Conservation (phyloP, 345 rosid genomes). For the Mallotus nudiflorus region DNA sequence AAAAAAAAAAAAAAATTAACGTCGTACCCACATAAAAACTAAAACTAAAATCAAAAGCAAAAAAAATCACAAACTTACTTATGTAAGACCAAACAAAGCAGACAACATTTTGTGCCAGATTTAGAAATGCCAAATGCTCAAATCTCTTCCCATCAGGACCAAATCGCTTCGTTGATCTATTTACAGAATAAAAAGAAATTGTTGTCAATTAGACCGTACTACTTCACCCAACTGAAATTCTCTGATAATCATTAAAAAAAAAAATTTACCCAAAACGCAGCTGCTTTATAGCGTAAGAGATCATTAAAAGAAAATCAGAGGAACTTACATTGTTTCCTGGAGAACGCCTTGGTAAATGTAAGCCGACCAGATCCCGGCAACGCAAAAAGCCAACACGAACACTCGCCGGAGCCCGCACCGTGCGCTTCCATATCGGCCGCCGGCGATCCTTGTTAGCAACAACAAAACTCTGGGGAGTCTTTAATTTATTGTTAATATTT, state of each 20-base stretch:
- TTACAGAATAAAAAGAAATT: neutral
- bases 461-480: neutral
- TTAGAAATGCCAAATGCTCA: slow-evolving; percentile 85
- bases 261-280: too few species aligned
- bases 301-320: neutral
- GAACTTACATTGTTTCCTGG: slow-evolving; percentile 83
- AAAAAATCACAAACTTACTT: slow-evolving; percentile 59
- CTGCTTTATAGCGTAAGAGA: too few species aligned
- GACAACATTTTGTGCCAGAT: slow-evolving; percentile 87
- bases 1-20: neutral
- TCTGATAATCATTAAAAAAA: too few species aligned
- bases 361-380: slow-evolving; percentile 95
- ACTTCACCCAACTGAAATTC: too few species aligned
- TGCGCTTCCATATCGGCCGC: slow-evolving; percentile 47
- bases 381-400: slow-evolving; percentile 71
- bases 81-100: slow-evolving; percentile 89
- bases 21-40: neutral
- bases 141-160: slow-evolving; percentile 85
- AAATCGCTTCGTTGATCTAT: slow-evolving; percentile 91
- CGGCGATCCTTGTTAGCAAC: slow-evolving; percentile 2
- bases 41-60: too few species aligned
- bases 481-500: too few species aligned
- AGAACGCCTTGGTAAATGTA: slow-evolving; percentile 96
- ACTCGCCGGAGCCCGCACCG: slow-evolving; percentile 70
- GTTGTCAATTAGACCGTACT: neutral